Evolutionary conservation across 495 filamentous ascomycete species (phyloP).

Genomic region (Penicillium paradoxum): DNA sequence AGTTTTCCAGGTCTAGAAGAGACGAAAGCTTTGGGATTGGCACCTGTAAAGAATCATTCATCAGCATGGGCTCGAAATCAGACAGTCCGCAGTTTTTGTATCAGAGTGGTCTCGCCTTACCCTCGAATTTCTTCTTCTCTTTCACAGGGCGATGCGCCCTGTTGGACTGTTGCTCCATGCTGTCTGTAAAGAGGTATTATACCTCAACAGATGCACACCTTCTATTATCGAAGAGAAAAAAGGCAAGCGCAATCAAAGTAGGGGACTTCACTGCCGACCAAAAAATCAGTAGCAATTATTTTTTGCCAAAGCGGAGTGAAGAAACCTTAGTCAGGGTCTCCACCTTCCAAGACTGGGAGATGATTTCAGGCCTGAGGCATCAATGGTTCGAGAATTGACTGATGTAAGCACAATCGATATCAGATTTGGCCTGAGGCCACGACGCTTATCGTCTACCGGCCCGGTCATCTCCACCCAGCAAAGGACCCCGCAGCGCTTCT

Average conservation of each 20-base stretch:
- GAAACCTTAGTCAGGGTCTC: background rate
- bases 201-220: constrained; percentile 29
- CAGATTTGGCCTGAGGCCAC: background rate
- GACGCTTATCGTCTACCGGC: background rate
- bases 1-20: constrained; percentile 81
- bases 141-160: constrained; percentile 81
- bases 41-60: constrained; percentile 39
- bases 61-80: constrained; percentile 15
- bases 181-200: constrained; percentile 26
- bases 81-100: constrained; percentile 12
- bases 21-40: constrained; percentile 89
- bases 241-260: constrained; percentile 7
- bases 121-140: constrained; percentile 79
- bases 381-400: background rate
- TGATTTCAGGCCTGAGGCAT: background rate
- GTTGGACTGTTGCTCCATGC: constrained; percentile 81
- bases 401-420: background rate
- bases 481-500: background rate
- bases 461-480: background rate
- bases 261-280: constrained; percentile 11
- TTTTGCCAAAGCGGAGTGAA: constrained; percentile 5
- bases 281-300: constrained; percentile 25
- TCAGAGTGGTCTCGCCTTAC: constrained; percentile 25
- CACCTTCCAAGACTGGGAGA: background rate
- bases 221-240: constrained; percentile 13